A percentile compares a stretch with the other conserved stretches of the same genome.
Evolutionary conservation across 2,329 filamentous ascomycete species (phyloP).

Genomic region (Cladosporium sp.): DNA sequence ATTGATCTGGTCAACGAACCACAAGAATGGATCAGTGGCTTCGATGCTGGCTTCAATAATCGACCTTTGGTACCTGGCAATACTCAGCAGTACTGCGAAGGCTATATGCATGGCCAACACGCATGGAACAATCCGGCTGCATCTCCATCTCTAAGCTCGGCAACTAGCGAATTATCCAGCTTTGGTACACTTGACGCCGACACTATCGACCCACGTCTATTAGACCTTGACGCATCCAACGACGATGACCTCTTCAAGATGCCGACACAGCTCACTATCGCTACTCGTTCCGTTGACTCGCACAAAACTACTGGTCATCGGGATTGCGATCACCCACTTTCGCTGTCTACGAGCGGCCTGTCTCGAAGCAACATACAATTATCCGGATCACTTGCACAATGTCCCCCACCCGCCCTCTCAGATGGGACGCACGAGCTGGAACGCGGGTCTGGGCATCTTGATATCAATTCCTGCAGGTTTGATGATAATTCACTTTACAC

Average conservation of each 20-base stretch:
- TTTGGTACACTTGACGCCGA: background rate
- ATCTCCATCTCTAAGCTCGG: background rate
- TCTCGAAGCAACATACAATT: background rate
- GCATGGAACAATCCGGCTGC: background rate
- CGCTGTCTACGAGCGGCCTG: background rate
- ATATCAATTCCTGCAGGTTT: background rate
- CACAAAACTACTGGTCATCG: background rate
- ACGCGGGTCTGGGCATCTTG: background rate
- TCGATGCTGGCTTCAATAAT: conserved; percentile 1
- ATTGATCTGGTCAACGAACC: conserved; percentile 6
- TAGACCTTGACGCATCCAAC: background rate
- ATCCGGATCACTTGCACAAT: background rate
- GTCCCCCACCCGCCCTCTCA: no score
- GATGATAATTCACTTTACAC: background rate
- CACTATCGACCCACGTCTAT: background rate
- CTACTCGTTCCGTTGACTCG: no score
- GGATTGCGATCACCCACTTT: background rate
- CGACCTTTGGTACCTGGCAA: background rate
- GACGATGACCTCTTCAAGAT: background rate
- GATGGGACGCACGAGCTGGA: no score
- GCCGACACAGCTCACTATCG: background rate
- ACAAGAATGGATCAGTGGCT: conserved; percentile 9
- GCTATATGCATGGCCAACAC: conserved; percentile 3
- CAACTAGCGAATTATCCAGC: background rate
- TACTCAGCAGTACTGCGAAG: background rate